Base-by-base conservation (phyloP, 768 basidiomycete genomes). In the Lentinula aciculospora region DNA sequence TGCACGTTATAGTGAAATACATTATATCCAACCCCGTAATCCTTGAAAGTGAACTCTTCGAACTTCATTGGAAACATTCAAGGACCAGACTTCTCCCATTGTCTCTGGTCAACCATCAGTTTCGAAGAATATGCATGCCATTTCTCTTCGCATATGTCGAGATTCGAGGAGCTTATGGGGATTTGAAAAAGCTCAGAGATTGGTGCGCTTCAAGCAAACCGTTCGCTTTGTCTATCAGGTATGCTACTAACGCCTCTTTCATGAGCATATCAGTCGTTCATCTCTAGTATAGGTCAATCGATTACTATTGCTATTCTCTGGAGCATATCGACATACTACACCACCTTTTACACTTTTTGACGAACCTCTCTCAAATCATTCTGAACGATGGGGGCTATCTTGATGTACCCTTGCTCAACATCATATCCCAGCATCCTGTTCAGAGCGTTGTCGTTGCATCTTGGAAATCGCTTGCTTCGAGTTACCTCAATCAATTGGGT, bases 131-230 rank as follows among this genome's bases (percentile, higher is more conserved):
- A 36, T 53, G 51, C 34, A 53, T 37, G 51, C 51, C 51, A 9
- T 37, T 53, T 28, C 51, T 53, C 21, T 53, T 53, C 27, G 51
- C 51, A 17, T 53, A 53, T 23, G 36, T 53, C 51, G 51, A 53
- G 51, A 36, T 53, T 39, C 19, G 36, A 36, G 51, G 51, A 3
- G 34, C 36, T 34, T 28, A 53, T 28, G 51, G 51, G 17, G 51
- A 53, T 39, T 23, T 53, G 13, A 19, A 36, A 21, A 53, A 53
- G 36, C 51, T 53, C 3, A 39, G 12, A 37, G 8, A 27, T 10
- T 36, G 28, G 15, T 53, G 51, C 28, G 23, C 17, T 8, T 12
- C 1, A 4, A 53, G 23, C 27, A 19, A 36, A 39, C 25, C 32
- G 1, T 53, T 53, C 17, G 51, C 51, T 3, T 32, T 34, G 32